phyloP scores from a whole-genome alignment of 345 rosid species.

The Conringia planisiliqua region DNA sequence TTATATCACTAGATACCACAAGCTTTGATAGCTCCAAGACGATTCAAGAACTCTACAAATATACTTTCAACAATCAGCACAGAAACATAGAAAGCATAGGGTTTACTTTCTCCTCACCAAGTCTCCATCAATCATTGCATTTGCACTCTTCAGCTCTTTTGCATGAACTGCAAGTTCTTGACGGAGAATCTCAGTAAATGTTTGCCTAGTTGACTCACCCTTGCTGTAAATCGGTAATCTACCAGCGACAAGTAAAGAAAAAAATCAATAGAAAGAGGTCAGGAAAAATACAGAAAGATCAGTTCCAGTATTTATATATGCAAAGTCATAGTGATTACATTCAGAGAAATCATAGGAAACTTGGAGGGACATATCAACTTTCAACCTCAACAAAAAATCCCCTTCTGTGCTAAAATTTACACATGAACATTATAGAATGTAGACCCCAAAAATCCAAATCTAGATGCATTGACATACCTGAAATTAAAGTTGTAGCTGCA shows the following conservation, averaged over 20 bases:
- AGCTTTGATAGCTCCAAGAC: background rate
- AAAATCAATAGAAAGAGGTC: background rate
- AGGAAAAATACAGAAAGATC: background rate
- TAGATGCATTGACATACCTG: slow-evolving; percentile 43
- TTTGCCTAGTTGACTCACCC: slow-evolving; percentile 38
- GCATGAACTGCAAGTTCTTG: slow-evolving; percentile 55
- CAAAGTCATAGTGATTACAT: background rate
- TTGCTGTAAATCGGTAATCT: slow-evolving; percentile 60
- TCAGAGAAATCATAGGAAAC: background rate
- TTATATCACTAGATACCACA: background rate
- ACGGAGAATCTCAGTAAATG: slow-evolving; percentile 53
- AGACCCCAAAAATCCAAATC: background rate
- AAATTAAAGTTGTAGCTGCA: slow-evolving; percentile 75
- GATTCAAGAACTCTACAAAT: background rate
- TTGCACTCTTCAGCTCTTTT: slow-evolving; percentile 65
- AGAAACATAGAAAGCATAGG: background rate
- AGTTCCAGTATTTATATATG: background rate
- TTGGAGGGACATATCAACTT: background rate
- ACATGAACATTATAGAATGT: background rate
- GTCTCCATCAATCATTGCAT: slow-evolving; percentile 73
- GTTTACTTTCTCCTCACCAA: slow-evolving; percentile 49
- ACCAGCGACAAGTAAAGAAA: background rate
- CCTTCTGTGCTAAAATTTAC: background rate
- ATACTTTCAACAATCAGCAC: background rate
- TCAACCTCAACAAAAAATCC: background rate